Evolutionary conservation across 2,329 filamentous ascomycete genomes (phyloP).

Genomic region (Fusarium neocosmosporiellum): DNA sequence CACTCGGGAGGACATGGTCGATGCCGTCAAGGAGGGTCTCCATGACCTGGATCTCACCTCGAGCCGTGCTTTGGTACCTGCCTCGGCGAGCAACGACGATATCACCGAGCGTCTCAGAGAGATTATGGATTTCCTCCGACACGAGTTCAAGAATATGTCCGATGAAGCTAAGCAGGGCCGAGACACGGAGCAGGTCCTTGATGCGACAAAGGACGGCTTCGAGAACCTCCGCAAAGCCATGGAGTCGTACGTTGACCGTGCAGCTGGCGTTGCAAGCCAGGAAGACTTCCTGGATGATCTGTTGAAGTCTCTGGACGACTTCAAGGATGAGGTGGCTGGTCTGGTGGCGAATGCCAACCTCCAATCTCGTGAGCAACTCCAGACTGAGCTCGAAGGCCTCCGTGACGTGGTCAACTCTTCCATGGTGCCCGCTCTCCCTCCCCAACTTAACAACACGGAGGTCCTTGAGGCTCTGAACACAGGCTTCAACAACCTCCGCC

Average conservation of each 20-base stretch:
- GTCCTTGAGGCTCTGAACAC: slow-evolving; percentile 76
- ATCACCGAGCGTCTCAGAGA: slow-evolving; percentile 70
- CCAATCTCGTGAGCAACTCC: slow-evolving; percentile 72
- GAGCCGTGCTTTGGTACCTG: slow-evolving; percentile 55
- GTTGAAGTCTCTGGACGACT: slow-evolving; percentile 72
- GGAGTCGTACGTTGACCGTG: slow-evolving; percentile 81
- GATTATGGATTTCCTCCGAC: slow-evolving; percentile 69
- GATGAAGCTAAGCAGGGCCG: slow-evolving; percentile 79
- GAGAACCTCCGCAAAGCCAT: slow-evolving; percentile 84
- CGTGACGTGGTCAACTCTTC: slow-evolving; percentile 80
- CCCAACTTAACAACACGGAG: slow-evolving; percentile 65
- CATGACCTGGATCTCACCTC: slow-evolving; percentile 60
- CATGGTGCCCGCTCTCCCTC: slow-evolving; percentile 67
- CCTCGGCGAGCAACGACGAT: slow-evolving; percentile 58
- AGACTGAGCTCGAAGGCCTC: slow-evolving; percentile 84
- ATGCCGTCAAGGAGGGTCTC: slow-evolving; percentile 72
- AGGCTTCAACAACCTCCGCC: slow-evolving; percentile 79
- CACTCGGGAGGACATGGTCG: slow-evolving; percentile 70
- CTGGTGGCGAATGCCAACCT: slow-evolving; percentile 64
- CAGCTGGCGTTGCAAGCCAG: slow-evolving; percentile 75
- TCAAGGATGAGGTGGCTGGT: slow-evolving; percentile 73
- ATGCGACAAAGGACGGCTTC: slow-evolving; percentile 87
- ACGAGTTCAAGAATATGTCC: slow-evolving; percentile 69
- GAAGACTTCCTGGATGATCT: slow-evolving; percentile 82
- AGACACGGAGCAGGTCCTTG: slow-evolving; percentile 88